Base-by-base conservation (phyloP, 1,284 basidiomycete genomes). In the Ceratobasidium papillatum region DNA sequence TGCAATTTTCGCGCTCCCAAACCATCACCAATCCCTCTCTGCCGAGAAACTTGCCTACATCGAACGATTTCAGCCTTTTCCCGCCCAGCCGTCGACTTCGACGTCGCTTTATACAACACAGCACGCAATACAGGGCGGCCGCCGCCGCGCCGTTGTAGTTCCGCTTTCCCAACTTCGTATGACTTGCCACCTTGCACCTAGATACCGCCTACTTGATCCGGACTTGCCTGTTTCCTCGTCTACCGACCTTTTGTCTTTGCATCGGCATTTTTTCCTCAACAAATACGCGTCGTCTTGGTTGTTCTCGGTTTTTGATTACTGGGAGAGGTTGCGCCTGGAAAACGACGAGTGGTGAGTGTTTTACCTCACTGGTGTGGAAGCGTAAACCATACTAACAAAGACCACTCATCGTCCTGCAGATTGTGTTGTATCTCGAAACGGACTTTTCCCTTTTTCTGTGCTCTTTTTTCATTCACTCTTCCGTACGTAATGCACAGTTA, bases 171-270 rank as follows among this genome's bases (percentile, higher is more conserved):
- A 25, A 5, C 30, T 72, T 22, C 8, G 27, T 3, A 38, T 72
- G 41, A 17, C 58, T 27, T 72, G 68, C 45, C 68, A 72, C 30
- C 58, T 72, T 7, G 58, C 32, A 14, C 68, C 68, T 9, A 0
- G 32, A 8, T 72, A 30, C 66, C 1, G 11, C 38, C 12, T 45
- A 4, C 59, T 62, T 2, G 38, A 47, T 11, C 38, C 43, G 43
- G 7, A 43, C 1, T 19, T 25, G 1, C 22, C 12, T 1, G 22
- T 62, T 19, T 62, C 59, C 14, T 43, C 59, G 8, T 43, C 22
- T 3, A 43, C 43, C 11, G 49, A 41, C 32, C 12, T 45, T 3
- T 22, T 45, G 12, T 17, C 52, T 19, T 1, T 8, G 2, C 38
- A 38, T n/a, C 27, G 34, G 3, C n/a, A 34, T 19, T 71, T 71